Evolutionary conservation across 345 rosid genomes (phyloP).

Genomic region (Aquilaria sinensis): DNA sequence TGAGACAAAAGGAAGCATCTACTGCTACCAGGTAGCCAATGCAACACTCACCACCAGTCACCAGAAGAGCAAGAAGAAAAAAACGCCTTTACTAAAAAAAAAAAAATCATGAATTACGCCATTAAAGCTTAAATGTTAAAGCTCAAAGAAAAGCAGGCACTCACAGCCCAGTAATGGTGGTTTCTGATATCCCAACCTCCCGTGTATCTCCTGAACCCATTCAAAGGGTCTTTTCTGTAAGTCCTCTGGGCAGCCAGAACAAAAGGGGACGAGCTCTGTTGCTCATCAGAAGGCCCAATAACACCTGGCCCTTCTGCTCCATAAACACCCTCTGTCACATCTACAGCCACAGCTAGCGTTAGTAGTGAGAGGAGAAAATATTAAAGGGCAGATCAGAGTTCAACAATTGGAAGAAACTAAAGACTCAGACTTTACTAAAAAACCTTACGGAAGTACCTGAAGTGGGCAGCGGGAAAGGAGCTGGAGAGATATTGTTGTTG

Average conservation of each 20-base stretch:
- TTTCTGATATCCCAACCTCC: conserved; percentile 88
- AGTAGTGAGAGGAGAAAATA: no score
- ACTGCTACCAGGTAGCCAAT: no score
- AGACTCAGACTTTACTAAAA: background rate
- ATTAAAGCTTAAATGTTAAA: background rate
- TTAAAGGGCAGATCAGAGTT: no score
- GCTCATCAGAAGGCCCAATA: conserved; percentile 45
- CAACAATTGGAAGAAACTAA: background rate
- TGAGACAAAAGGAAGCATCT: no score
- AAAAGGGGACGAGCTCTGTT: conserved; percentile 31
- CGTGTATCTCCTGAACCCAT: conserved; percentile 60
- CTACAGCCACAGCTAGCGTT: no score
- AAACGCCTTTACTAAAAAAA: background rate
- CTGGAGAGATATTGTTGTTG: conserved; percentile 14
- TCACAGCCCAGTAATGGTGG: conserved; percentile 94
- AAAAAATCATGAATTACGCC: background rate
- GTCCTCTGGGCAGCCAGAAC: conserved; percentile 76
- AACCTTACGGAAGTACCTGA: conserved; percentile 33
- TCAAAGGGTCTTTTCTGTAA: conserved; percentile 77
- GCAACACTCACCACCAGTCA: no score
- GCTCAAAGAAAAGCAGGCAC: conserved; percentile 9
- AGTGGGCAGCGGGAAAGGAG: conserved; percentile 35
- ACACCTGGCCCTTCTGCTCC: conserved; percentile 29
- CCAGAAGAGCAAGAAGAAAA: no score
- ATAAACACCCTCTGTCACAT: conserved; percentile 6